Base-by-base conservation (phyloP, 495 filamentous ascomycete genomes). In the Podospora anserina region DNA sequence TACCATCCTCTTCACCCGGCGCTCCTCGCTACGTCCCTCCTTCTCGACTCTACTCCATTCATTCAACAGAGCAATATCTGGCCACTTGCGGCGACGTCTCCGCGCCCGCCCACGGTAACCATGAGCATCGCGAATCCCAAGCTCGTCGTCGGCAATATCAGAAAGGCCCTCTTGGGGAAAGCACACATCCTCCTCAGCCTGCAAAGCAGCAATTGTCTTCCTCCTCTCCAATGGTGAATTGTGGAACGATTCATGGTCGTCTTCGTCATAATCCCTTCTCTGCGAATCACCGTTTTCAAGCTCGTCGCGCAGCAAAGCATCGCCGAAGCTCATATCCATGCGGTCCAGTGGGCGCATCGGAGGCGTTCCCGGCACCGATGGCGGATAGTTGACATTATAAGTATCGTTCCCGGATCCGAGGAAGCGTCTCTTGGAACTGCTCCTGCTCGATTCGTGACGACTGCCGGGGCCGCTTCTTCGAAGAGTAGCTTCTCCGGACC, bases 331-430 rank as follows among this genome's bases (percentile, higher is more conserved):
- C 83, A 91, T 86, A 55, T 78, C 81, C 75, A 79, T 72, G 44
- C 68, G 79, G 39, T 81, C 82, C 23, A 62, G 85, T 75, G 61
- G 81, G 74, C 65, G 86, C 84, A 68, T 87, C 32, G 61, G 81
- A 80, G 95, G 95, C 20, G 91, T 90, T 5, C 86, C 88, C 0
- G 95, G 95, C 20, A 97, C 87, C 0, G 95, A 98, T 1, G 95
- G 95, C n/a, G 95, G 95, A 72, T 97, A 96, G 73, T 99, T 99
- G 68, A 98, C 86, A 85, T 97, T 90, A 77, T 93, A 93, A 39
- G 84, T 70, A 30, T 81, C 79, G 34, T 63, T 70, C 13, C 61
- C 56, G 5, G 76, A 68, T 23, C 74, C 72, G 66, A 67, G 56
- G 16, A 74, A 78, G 58, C 63, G 76, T 69, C 62, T 80, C 67